phyloP scores from a whole-genome alignment of 768 basidiomycete species.

The Lentinula sp. region DNA sequence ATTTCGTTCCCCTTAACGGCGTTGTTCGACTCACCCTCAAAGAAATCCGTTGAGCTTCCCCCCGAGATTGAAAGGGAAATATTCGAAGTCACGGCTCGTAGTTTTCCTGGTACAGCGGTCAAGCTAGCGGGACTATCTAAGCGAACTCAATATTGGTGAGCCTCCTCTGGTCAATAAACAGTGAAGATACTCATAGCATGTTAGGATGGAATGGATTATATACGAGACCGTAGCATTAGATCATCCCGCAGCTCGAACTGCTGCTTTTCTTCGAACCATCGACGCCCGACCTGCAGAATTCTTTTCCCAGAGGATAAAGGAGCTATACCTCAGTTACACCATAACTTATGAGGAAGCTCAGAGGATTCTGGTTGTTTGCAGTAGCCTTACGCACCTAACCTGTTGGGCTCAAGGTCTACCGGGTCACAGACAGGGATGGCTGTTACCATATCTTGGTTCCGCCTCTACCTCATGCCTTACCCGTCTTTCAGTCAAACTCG shows the following conservation, averaged over 20 bases:
- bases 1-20: background rate
- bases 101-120: constrained; percentile 17
- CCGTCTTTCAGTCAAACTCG: constrained; percentile 17
- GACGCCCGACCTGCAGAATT: constrained; percentile 19
- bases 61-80: constrained; percentile 27
- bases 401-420: constrained; percentile 20
- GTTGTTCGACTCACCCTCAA: background rate
- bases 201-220: constrained; percentile 26
- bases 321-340: constrained; percentile 19
- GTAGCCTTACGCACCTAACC: constrained; percentile 15
- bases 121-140: constrained; percentile 20
- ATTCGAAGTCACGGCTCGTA: constrained; percentile 23
- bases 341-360: constrained; percentile 14
- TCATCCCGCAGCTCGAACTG: constrained; percentile 9
- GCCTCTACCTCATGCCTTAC: constrained; percentile 2
- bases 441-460: background rate
- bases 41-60: constrained; percentile 15
- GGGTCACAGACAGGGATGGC: background rate
- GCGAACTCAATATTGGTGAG: constrained; percentile 15
- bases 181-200: background rate
- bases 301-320: constrained; percentile 21
- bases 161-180: background rate
- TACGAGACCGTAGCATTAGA: constrained; percentile 25
- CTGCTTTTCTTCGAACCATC: constrained; percentile 23
- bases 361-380: constrained; percentile 19